A percentile compares a stretch with the other conserved stretches of the same genome.
These are phyloP conservation scores for Phytophthora capsici DNA, from an alignment of 352 stramenopile species.

Conservation along the genomic window DNA sequence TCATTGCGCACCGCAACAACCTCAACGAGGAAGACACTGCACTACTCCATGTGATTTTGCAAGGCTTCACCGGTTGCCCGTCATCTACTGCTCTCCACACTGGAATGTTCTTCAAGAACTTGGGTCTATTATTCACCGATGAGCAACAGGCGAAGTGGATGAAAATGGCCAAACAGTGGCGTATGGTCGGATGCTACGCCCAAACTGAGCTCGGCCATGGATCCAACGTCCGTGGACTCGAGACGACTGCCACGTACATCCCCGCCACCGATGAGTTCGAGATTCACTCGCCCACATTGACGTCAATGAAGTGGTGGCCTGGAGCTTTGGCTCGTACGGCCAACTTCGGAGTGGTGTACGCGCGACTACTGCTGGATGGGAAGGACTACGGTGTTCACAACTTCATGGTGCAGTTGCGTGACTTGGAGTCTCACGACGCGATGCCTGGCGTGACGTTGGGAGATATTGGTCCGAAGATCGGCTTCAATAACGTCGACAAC, in stretches of 20 bases:
- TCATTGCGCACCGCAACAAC: slow-evolving; percentile 58
- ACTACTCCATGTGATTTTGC: slow-evolving; percentile 51
- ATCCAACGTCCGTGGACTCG: slow-evolving; percentile 87
- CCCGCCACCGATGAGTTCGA: slow-evolving; percentile 91
- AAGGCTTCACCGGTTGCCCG: slow-evolving; percentile 57
- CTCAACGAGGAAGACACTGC: slow-evolving; percentile 62
- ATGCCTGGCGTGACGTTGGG: slow-evolving; percentile 61
- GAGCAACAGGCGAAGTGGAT: slow-evolving; percentile 78
- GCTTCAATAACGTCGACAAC: slow-evolving; percentile 81
- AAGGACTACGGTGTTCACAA: slow-evolving; percentile 95
- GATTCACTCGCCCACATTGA: slow-evolving; percentile 95
- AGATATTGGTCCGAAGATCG: slow-evolving; percentile 76
- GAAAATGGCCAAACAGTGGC: slow-evolving; percentile 65
- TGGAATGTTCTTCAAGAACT: slow-evolving; percentile 72
- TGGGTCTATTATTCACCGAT: slow-evolving; percentile 65
- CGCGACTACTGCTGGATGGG: slow-evolving; percentile 85
- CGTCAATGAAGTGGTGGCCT: slow-evolving; percentile 97
- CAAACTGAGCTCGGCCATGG: slow-evolving; percentile 92
- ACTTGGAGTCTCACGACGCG: slow-evolving; percentile 81
- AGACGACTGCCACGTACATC: slow-evolving; percentile 96
- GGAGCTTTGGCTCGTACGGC: slow-evolving; percentile 94
- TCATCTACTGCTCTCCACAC: slow-evolving; percentile 68
- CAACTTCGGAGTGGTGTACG: slow-evolving; percentile 90
- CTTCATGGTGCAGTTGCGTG: slow-evolving; percentile 95
- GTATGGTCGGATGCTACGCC: slow-evolving; percentile 86